A percentile compares a stretch with the other conserved stretches of the same genome.
These are phyloP conservation scores for Pestalotiopsis sp. DNA, from an alignment of 2,329 filamentous ascomycete genomes.

Conservation along the genomic window DNA sequence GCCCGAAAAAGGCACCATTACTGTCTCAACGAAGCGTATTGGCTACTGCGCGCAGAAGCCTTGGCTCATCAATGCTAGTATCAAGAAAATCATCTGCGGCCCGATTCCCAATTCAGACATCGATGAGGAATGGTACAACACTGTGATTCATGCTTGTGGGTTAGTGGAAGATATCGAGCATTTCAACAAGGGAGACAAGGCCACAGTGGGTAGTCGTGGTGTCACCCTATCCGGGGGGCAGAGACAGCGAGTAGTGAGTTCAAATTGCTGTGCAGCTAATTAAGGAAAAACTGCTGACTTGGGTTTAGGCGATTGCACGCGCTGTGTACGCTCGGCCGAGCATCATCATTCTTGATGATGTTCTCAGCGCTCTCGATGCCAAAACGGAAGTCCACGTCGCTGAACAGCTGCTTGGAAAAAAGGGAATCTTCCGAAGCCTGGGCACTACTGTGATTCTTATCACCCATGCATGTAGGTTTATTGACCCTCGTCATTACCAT, in stretches of 20 bases:
- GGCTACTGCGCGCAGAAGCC: conserved; percentile 40
- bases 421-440: conserved; percentile 32
- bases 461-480: conserved; percentile 5
- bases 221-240: conserved; percentile 33
- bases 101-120: conserved; percentile 12
- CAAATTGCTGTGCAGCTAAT: not conserved
- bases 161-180: conserved; percentile 26
- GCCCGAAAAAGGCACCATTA: not conserved
- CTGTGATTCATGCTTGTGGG: conserved; percentile 28
- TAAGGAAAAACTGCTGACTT: not conserved
- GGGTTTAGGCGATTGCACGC: conserved; percentile 37
- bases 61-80: conserved; percentile 39
- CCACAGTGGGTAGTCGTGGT: conserved; percentile 23
- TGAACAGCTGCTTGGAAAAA: conserved; percentile 30
- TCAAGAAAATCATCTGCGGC: conserved; percentile 32
- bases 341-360: conserved; percentile 38
- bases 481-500: not conserved
- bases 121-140: conserved; percentile 31
- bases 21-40: conserved; percentile 21
- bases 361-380: conserved; percentile 38
- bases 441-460: conserved; percentile 29
- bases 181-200: conserved; percentile 25
- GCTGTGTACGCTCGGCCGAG: conserved; percentile 34
- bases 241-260: conserved; percentile 31
- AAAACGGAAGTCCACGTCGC: conserved; percentile 34